Conservation (phyloP, 202 grass and related monocot genomes). For the Carex arenaria region DNA sequence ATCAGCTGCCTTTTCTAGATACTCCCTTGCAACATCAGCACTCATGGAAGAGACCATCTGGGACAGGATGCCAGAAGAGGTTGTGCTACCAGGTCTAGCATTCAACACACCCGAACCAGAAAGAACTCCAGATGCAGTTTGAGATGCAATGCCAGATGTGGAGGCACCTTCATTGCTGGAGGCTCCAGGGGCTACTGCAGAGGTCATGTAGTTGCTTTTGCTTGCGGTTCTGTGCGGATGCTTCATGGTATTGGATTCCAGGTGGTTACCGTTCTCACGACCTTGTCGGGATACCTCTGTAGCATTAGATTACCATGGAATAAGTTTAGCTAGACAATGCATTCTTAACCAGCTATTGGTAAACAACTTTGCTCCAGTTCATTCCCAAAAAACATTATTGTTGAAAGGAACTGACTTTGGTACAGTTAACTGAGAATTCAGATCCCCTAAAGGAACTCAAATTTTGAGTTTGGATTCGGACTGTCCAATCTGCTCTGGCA, state of each 20-base stretch:
- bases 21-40: conserved; percentile 84
- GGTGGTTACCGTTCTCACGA: conserved; percentile 62
- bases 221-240: conserved; percentile 47
- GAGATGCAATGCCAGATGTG: conserved; percentile 82
- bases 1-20: conserved; percentile 96
- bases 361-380: background rate
- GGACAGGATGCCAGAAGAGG: conserved; percentile 85
- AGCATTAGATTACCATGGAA: background rate
- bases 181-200: conserved; percentile 35
- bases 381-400: background rate
- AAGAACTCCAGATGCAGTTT: conserved; percentile 94
- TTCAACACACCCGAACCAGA: conserved; percentile 98
- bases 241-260: conserved; percentile 53
- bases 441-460: too few relatives aligned
- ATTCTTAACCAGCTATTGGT: background rate
- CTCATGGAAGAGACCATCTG: conserved; percentile 96
- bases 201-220: conserved; percentile 29
- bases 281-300: conserved; percentile 92
- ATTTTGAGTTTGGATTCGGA: too few relatives aligned
- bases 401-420: background rate
- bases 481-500: too few relatives aligned
- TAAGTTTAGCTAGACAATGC: background rate
- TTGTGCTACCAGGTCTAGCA: conserved; percentile 95
- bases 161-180: conserved; percentile 79
- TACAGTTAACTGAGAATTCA: background rate